Conservation (phyloP, 164 flowering plant species). For the Vitis rotundifolia region DNA sequence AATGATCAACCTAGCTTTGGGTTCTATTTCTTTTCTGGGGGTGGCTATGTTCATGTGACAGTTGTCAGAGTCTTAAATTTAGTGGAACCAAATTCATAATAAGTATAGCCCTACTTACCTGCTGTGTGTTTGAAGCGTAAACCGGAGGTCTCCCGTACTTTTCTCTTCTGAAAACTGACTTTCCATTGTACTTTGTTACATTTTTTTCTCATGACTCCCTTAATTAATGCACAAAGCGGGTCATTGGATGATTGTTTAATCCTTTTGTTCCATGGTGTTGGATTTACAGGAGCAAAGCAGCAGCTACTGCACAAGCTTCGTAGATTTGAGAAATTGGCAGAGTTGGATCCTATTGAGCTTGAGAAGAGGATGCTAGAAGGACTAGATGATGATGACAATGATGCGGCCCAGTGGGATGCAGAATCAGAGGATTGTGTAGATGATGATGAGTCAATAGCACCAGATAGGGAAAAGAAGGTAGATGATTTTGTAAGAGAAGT, state of each 20-base stretch:
- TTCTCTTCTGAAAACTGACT: too few species aligned
- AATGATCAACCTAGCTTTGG: too few species aligned
- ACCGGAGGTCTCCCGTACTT: too few species aligned
- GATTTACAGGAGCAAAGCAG: constrained; percentile 62
- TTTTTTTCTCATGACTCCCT: too few species aligned
- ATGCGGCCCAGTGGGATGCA: neutral
- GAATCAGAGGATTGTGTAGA: constrained; percentile 19
- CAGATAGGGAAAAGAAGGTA: constrained; percentile 9
- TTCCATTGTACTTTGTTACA: too few species aligned
- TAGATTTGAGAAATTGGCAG: constrained; percentile 72
- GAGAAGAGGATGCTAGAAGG: constrained; percentile 62
- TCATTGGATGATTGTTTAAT: neutral
- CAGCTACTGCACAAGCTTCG: constrained; percentile 65
- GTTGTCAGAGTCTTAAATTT: too few species aligned
- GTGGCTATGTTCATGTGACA: too few species aligned
- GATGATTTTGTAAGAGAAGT: constrained; percentile 29
- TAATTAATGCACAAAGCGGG: too few species aligned
- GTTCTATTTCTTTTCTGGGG: too few species aligned
- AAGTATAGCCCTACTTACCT: too few species aligned
- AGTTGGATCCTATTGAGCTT: constrained; percentile 73
- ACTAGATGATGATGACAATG: constrained; percentile 28
- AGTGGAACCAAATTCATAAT: too few species aligned
- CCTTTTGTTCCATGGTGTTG: neutral
- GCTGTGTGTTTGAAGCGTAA: too few species aligned
- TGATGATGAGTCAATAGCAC: constrained; percentile 11